phyloP scores from a whole-genome alignment of 148 eudicot species.

The Bassia scoparia region DNA sequence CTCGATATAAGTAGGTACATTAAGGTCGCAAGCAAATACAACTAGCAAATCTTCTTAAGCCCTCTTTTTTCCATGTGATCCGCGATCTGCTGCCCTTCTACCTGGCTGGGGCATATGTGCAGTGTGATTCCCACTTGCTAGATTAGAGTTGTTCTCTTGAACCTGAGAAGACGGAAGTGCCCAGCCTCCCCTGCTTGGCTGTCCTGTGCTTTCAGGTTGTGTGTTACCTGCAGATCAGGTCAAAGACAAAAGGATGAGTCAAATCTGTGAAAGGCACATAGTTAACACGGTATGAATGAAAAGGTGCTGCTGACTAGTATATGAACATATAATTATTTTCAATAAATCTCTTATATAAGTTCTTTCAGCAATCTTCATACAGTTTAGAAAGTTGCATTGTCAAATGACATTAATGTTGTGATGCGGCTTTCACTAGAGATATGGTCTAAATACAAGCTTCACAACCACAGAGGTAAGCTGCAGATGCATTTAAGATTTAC shows the following conservation, averaged over 20 bases:
- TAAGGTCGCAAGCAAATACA: background rate
- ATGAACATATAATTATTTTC: background rate
- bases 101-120: slow-evolving; percentile 20
- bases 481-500: slow-evolving; percentile 4
- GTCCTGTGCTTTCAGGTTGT: slow-evolving; percentile 32
- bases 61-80: slow-evolving; percentile 26
- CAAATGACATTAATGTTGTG: too few relatives aligned
- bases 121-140: slow-evolving; percentile 17
- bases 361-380: background rate
- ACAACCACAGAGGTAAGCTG: background rate
- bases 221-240: slow-evolving; percentile 13
- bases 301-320: background rate
- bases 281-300: too few relatives aligned
- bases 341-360: background rate
- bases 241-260: background rate
- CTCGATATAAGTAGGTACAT: slow-evolving; percentile 2
- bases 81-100: slow-evolving; percentile 18
- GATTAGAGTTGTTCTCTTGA: slow-evolving; percentile 10
- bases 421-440: background rate
- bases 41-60: slow-evolving; percentile 21
- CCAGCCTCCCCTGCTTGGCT: slow-evolving; percentile 45
- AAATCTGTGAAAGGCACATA: background rate
- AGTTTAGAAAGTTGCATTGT: too few relatives aligned
- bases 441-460: slow-evolving; percentile 2
- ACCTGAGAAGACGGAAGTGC: slow-evolving; percentile 67